Percentiles rank a stretch among this genome's conserved stretches.
These are phyloP conservation scores for Apophysomyces sp. DNA, from an alignment of 371 early-diverging fungal species.

Conservation along the genomic window DNA sequence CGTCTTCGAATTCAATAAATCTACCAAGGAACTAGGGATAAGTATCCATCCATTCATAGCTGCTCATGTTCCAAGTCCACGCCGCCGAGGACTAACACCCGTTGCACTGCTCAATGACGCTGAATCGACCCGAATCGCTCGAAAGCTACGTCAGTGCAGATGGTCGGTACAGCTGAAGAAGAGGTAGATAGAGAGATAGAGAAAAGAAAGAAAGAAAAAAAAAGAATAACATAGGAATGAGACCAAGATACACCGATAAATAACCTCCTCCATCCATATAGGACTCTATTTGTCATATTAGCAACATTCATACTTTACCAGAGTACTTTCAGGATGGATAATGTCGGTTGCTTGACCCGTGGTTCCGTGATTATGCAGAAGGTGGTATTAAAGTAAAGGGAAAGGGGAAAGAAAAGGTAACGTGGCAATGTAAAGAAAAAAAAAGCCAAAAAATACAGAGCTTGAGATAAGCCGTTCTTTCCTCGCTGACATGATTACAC, in stretches of 20 bases:
- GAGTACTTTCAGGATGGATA: neutral
- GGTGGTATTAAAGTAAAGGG: neutral
- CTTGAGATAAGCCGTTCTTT: constrained; percentile 1
- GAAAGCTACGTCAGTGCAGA: neutral
- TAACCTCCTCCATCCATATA: neutral
- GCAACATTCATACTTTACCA: neutral
- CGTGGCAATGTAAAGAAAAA: neutral
- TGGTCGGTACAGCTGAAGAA: constrained; percentile 1
- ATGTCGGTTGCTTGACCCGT: neutral
- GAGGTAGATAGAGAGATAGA: neutral
- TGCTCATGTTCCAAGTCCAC: neutral
- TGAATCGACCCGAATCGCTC: neutral
- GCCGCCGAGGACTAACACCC: neutral
- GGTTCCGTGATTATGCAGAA: neutral
- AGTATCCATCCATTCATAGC: constrained; percentile 2
- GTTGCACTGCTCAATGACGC: neutral
- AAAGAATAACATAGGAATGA: neutral
- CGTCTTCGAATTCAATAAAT: constrained; percentile 67
- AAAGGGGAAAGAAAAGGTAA: neutral
- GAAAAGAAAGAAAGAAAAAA: neutral
- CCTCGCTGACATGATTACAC: neutral
- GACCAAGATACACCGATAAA: neutral
- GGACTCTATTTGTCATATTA: neutral
- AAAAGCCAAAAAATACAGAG: neutral
- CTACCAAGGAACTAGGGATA: constrained; percentile 21